Evolutionary conservation across 2,329 filamentous ascomycete species (phyloP), one percentile per base, ranked within the genome.

Genomic region (Colletotrichum cuscutae): DNA sequence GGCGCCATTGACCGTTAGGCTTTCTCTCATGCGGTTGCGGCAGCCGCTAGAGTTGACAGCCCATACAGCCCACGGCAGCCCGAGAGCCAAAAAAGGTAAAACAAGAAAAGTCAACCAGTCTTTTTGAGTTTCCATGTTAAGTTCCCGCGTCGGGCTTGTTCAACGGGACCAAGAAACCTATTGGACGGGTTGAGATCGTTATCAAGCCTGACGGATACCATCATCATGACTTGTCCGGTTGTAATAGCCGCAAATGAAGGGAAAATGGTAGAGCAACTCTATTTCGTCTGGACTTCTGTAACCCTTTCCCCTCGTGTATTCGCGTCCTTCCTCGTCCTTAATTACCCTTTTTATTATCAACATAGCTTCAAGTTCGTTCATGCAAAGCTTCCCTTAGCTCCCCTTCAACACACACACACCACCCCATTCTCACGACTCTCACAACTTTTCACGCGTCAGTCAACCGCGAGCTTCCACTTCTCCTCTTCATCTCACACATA

Each of bases 1-100:
- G 59, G 37, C 66, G 35, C 66, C 70, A 60, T 72, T 32, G 65
- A 61, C 66, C 66, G 66, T 70, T 65, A 64, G 59, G 66, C 64
- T 72, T 65, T 49, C 42, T 49, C 42, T 49, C 15, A 49, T n/a
- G 60, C 56, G 26, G 60, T 49, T 65, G 60, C 60, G 37, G 37
- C 37, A 42, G 70, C 66, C 42, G 66, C 66, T 63, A 63, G 28
- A 49, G 37, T 19, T 60, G 35, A 28, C 67, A 72, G 37, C 37
- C 37, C 32, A 64, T 65, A 72, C 65, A 64, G 65, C 65, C 30
- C 59, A 49, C 19, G 42, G 54, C 46, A 56, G 30, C 58, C 58
- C 69, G 37, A 63, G 63, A 63, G 57, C 64, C 24, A 59, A 30
- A 24, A 30, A 58, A 19, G 28, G 22, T 2, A 24, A 62, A 56